phyloP scores from a whole-genome alignment of 768 basidiomycete genomes.

The Xerocomus potaroensis region DNA sequence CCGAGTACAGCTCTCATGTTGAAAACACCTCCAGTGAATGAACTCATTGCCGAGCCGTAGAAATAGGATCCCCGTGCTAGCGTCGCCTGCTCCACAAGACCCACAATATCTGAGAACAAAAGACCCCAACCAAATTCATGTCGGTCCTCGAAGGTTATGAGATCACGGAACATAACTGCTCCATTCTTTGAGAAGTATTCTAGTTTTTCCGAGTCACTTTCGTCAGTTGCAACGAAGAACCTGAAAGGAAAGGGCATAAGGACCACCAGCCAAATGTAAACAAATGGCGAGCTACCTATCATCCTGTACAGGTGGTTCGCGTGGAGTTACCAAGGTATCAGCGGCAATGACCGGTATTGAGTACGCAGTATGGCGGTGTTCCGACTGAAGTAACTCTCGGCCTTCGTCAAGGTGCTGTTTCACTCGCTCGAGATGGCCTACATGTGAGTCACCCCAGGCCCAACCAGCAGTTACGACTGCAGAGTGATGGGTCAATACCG shows the following conservation, averaged over 20 bases:
- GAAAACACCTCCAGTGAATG: constrained; percentile 37
- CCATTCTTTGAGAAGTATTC: constrained; percentile 29
- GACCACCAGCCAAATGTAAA: neutral
- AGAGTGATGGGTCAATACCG: neutral
- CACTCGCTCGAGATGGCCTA: constrained; percentile 33
- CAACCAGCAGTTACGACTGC: constrained; percentile 29
- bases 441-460: constrained; percentile 29
- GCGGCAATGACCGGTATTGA: constrained; percentile 14
- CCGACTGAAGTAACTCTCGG: constrained; percentile 22
- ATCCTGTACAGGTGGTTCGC: constrained; percentile 13
- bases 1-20: constrained; percentile 36
- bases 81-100: constrained; percentile 38
- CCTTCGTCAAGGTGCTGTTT: constrained; percentile 29
- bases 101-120: constrained; percentile 37
- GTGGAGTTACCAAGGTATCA: constrained; percentile 9
- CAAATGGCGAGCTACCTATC: constrained; percentile 13
- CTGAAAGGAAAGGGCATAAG: constrained; percentile 6
- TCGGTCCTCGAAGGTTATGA: constrained; percentile 38
- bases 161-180: constrained; percentile 36
- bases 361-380: constrained; percentile 12
- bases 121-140: constrained; percentile 37
- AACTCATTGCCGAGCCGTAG: constrained; percentile 36
- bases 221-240: constrained; percentile 36
- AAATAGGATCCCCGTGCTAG: constrained; percentile 35
- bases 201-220: constrained; percentile 31